Conservation (phyloP, 257 asterid genomes). For the Jasminum sambac region DNA sequence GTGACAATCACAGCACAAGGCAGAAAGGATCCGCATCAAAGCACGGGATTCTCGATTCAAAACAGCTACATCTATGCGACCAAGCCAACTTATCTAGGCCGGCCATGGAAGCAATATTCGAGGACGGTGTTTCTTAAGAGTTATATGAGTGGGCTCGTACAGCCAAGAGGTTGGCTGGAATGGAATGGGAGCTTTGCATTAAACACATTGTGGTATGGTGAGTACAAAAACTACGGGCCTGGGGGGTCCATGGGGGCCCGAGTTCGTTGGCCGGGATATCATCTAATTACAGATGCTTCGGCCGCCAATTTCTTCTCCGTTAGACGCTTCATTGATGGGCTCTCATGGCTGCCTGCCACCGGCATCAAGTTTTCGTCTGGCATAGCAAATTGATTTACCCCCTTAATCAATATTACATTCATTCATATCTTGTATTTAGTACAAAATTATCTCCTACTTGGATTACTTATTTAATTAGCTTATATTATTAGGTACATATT, state of each 20-base stretch:
- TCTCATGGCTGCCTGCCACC: slow-evolving; percentile 88
- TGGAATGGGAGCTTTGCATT: slow-evolving; percentile 82
- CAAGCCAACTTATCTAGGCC: slow-evolving; percentile 72
- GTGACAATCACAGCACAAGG: slow-evolving; percentile 98
- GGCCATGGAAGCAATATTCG: slow-evolving; percentile 87
- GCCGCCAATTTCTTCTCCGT: slow-evolving; percentile 68
- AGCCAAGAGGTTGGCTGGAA: slow-evolving; percentile 94
- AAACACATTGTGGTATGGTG: slow-evolving; percentile 85
- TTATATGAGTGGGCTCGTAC: slow-evolving; percentile 80
- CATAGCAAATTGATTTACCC: slow-evolving; percentile 36
- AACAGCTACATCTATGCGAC: slow-evolving; percentile 70
- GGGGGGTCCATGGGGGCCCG: slow-evolving; percentile 66
- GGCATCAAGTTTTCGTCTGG: slow-evolving; percentile 74
- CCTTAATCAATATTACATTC: neutral
- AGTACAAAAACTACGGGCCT: slow-evolving; percentile 90
- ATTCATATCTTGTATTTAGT: too few relatives aligned
- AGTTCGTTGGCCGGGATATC: slow-evolving; percentile 85
- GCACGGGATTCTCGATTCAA: slow-evolving; percentile 83
- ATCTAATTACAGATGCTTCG: slow-evolving; percentile 58
- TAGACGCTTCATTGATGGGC: slow-evolving; percentile 68
- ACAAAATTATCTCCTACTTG: too few relatives aligned
- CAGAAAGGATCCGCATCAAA: slow-evolving; percentile 81
- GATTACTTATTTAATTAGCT: too few relatives aligned
- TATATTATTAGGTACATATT: too few relatives aligned
- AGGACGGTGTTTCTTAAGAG: slow-evolving; percentile 76